A percentile compares a stretch with the other conserved stretches of the same genome.
These are phyloP conservation scores for Cryphonectria japonica DNA, from an alignment of 2,329 filamentous ascomycete species.

Conservation along the genomic window DNA sequence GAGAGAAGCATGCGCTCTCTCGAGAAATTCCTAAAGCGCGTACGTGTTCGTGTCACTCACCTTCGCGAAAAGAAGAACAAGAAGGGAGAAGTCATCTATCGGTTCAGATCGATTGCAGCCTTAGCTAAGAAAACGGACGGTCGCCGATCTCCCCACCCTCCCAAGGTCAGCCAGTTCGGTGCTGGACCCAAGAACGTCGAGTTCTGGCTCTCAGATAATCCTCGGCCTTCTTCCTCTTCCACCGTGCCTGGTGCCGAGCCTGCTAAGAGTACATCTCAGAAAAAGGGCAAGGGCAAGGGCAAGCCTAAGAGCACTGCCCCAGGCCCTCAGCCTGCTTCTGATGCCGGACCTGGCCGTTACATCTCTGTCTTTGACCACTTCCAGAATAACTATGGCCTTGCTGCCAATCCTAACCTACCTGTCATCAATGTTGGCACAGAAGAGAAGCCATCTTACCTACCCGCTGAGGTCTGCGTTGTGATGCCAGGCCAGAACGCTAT, in stretches of 20 bases:
- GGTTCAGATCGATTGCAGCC: conserved; percentile 43
- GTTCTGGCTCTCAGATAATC: conserved; percentile 51
- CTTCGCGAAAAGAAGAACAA: conserved; percentile 37
- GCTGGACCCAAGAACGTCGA: conserved; percentile 56
- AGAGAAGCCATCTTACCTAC: conserved; percentile 59
- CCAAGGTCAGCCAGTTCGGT: conserved; percentile 38
- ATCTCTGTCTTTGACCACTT: conserved; percentile 59
- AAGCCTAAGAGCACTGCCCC: conserved; percentile 7
- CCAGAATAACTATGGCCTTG: conserved; percentile 40
- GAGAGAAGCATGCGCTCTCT: conserved; percentile 30
- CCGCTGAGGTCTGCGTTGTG: conserved; percentile 60
- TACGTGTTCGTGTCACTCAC: conserved; percentile 46
- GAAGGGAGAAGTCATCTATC: conserved; percentile 41
- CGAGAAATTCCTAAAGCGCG: conserved; percentile 42
- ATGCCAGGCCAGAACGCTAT: conserved; percentile 59
- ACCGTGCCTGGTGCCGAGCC: conserved; percentile 8
- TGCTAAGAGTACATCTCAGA: conserved; percentile 11
- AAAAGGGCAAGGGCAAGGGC: conserved; percentile 27
- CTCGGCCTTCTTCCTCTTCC: conserved; percentile 17
- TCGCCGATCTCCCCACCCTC: conserved; percentile 34
- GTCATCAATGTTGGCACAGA: conserved; percentile 64
- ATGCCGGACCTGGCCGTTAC: conserved; percentile 38
- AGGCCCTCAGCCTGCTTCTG: conserved; percentile 17
- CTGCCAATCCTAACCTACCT: conserved; percentile 43
- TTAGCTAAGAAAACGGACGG: conserved; percentile 44